Base-by-base conservation (phyloP, 2,329 filamentous ascomycete genomes). In the Cytospora mali region DNA sequence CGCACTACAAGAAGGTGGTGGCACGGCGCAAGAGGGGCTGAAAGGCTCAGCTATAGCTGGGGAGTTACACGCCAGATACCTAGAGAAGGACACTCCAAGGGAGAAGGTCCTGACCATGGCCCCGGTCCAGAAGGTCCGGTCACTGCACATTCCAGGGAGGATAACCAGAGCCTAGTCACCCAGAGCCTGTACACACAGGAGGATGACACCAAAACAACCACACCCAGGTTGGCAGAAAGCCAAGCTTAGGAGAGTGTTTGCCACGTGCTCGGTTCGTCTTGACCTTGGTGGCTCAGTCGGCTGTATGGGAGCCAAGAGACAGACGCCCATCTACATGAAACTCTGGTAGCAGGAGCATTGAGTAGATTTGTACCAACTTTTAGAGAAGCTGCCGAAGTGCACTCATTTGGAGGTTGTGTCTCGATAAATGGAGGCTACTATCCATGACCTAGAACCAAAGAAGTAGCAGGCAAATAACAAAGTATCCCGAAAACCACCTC, bases 1-100 rank as follows among this genome's bases (percentile, higher is more conserved):
- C 85, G 0, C 90, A 91, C 71, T 98, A 97, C 81, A 94, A 94
- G 73, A 89, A 88, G 61, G 75, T 97, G 68, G 86, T 90, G 72
- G 73, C 77, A n/a, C 50, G 68, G 13, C 68, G 70, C 6, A 70
- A 69, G 49, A 69, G 70, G 25, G 62, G 69, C 18, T 68, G 65
- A 71, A 67, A 27, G 64, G 62, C 50, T 11, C 35, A 39, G 54
- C 25, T 28, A 7, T 21, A 23, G 49, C 25, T 33, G 42, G 29
- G 28, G 25, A 49, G 57, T 67, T 60, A 66, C 21, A 60, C 14
- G 25, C 33, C 50, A 21, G 3, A 55, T 25, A 51, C 39, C 33
- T 25, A 42, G 48, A 29, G 58, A 52, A 23, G 28, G 50, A 54
- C 31, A 14, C n/a, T 42, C 28, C 35, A 21, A 46, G 23, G 1